Base-by-base conservation (phyloP, 352 stramenopile genomes). In the Phytopythium aichiense region DNA sequence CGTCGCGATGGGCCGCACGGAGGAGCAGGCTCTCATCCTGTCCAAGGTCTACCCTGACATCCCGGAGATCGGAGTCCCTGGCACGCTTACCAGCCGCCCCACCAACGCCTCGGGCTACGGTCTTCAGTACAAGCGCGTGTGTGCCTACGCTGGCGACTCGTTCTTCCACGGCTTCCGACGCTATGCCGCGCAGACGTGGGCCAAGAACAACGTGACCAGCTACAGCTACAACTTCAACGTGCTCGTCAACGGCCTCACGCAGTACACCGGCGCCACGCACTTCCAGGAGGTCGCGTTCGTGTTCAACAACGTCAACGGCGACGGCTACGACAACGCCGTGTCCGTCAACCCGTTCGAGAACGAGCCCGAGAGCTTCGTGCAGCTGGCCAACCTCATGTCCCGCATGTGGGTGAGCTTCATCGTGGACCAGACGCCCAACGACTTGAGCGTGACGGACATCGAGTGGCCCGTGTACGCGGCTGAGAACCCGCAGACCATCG, bases 221-320 rank as follows among this genome's bases (percentile, higher is more conserved):
- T 74, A 66, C 64, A 74, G 58, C 67, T 74, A 74, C 52, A 40
- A 52, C 31, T 74, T 74, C 58, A 68, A 74, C 49, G 67, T 74
- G 40, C 37, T 71, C n/a, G 42, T 40, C 35, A 40, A 40, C 35
- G 35, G 35, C 9, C 35, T 57, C 6, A 58, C 49, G 5, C 56
- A 65, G 38, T 74, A 66, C 31, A 46, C 61, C 7, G 67, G 67
- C 7, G 65, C 60, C 15, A 65, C 60, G 38, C 67, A 74, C 60
- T 70, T 70, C 50, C 31, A 54, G 1, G 67, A 76, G 40, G 66
- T 73, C 9, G 66, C 62, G 0, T 74, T 74, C 42, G 67, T 74
- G 13, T 74, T 74, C 35, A 60, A 74, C 64, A 74, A 74, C 61
- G 35, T 71, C 20, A 16, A 52, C 0, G 68, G 65, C 51, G 56